Percentiles rank a stretch among this genome's conserved stretches.
These are phyloP conservation scores for Coprinellus micaceus DNA, from an alignment of 768 basidiomycete species.

Conservation along the genomic window DNA sequence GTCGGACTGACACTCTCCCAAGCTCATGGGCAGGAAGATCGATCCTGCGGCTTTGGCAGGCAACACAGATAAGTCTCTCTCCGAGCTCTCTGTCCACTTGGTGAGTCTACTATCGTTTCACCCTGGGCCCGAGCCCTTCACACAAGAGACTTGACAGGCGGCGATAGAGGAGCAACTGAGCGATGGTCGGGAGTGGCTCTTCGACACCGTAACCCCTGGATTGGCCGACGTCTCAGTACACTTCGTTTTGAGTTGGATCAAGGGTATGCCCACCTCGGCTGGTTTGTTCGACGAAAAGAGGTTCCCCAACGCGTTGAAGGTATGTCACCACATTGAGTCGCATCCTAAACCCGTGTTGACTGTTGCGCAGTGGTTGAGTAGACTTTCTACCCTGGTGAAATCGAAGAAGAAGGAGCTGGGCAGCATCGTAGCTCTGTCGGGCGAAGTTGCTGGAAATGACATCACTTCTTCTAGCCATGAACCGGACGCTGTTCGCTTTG, in stretches of 20 bases:
- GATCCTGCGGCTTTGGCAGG: slow-evolving; percentile 34
- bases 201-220: slow-evolving; percentile 49
- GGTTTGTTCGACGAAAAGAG: slow-evolving; percentile 33
- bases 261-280: slow-evolving; percentile 30
- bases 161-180: slow-evolving; percentile 41
- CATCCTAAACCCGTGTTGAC: too few relatives aligned
- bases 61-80: slow-evolving; percentile 28
- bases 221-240: slow-evolving; percentile 52
- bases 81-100: slow-evolving; percentile 43
- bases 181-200: slow-evolving; percentile 55
- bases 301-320: slow-evolving; percentile 41
- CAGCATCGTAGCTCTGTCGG: slow-evolving; percentile 29
- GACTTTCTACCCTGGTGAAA: slow-evolving; percentile 34
- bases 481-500: slow-evolving; percentile 40
- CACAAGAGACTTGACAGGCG: slow-evolving; percentile 15
- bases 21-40: slow-evolving; percentile 36
- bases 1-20: too few relatives aligned
- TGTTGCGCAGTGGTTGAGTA: slow-evolving; percentile 38
- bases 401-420: slow-evolving; percentile 23
- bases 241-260: slow-evolving; percentile 45
- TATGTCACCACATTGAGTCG: slow-evolving; percentile 21
- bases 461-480: slow-evolving; percentile 37
- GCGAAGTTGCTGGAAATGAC: slow-evolving; percentile 38
- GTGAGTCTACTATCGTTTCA: slow-evolving; percentile 27
- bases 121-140: neutral